Evolutionary conservation across 768 basidiomycete genomes (phyloP).

Genomic region (Cubamyces sp.): DNA sequence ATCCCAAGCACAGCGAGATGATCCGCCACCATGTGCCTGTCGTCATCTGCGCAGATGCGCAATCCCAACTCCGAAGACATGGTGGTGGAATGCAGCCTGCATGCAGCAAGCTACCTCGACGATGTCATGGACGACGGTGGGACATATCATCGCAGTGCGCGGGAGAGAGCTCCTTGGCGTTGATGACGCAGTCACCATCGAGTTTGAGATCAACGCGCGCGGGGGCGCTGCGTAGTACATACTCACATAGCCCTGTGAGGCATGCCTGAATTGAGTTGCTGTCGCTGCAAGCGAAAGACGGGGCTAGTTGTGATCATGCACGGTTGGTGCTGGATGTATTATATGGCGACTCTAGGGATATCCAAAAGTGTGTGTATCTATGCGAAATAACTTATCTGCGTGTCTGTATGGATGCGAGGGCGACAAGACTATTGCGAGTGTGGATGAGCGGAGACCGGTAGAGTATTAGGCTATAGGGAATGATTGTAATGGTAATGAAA

Average conservation of each 20-base stretch:
- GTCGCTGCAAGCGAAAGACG: too few species aligned
- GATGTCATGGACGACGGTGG: too few species aligned
- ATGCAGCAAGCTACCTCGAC: too few species aligned
- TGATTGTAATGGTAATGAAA: neutral
- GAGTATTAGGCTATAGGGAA: neutral
- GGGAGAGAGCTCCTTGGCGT: too few species aligned
- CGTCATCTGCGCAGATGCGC: neutral
- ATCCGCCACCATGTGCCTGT: neutral
- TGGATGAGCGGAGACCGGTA: neutral
- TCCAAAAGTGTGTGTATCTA: neutral
- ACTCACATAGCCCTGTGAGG: too few species aligned
- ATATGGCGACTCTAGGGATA: constrained; percentile 3
- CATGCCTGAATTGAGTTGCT: too few species aligned
- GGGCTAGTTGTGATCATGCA: neutral
- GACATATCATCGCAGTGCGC: too few species aligned
- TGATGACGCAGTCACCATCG: too few species aligned
- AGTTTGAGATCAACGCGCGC: too few species aligned
- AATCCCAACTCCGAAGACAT: neutral
- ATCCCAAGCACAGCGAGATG: neutral
- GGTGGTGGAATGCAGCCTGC: too few species aligned
- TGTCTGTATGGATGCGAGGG: constrained; percentile 1
- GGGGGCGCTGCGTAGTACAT: too few species aligned
- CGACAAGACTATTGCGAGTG: neutral
- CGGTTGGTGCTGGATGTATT: neutral
- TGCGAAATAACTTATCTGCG: constrained; percentile 16